Evolutionary conservation across 306 rosid genomes (phyloP).

Genomic region (Corylus avellana): DNA sequence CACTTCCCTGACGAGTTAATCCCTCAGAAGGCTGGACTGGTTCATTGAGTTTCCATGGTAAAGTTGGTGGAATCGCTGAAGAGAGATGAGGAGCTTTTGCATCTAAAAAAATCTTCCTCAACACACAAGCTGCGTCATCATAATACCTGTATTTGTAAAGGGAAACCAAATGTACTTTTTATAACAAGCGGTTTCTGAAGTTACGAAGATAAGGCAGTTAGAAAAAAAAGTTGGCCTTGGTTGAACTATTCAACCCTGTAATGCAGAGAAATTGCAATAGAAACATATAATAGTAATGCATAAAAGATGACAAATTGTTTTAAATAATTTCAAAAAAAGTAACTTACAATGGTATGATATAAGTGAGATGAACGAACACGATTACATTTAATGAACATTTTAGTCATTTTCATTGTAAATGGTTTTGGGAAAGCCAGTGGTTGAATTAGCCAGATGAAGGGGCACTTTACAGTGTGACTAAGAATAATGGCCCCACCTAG

Average conservation of each 20-base stretch:
- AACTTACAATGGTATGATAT: background rate
- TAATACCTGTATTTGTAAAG: slow-evolving; percentile 65
- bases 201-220: background rate
- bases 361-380: background rate
- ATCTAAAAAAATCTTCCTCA: slow-evolving; percentile 89
- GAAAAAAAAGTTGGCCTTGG: background rate
- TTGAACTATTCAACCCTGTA: background rate
- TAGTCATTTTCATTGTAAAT: background rate
- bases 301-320: background rate
- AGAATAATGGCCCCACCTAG: background rate
- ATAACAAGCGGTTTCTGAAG: slow-evolving; percentile 14
- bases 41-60: slow-evolving; percentile 92
- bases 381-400: background rate
- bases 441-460: background rate
- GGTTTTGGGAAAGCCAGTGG: background rate
- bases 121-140: slow-evolving; percentile 96
- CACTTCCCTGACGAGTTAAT: slow-evolving; percentile 97
- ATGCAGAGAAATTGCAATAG: background rate
- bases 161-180: slow-evolving; percentile 22
- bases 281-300: background rate
- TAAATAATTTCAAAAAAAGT: background rate
- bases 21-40: slow-evolving; percentile 65
- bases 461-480: background rate
- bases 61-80: slow-evolving; percentile 81
- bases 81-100: slow-evolving; percentile 99